phyloP scores from a whole-genome alignment of 2,329 filamentous ascomycete species.

The Aspergillus tubingensis region DNA sequence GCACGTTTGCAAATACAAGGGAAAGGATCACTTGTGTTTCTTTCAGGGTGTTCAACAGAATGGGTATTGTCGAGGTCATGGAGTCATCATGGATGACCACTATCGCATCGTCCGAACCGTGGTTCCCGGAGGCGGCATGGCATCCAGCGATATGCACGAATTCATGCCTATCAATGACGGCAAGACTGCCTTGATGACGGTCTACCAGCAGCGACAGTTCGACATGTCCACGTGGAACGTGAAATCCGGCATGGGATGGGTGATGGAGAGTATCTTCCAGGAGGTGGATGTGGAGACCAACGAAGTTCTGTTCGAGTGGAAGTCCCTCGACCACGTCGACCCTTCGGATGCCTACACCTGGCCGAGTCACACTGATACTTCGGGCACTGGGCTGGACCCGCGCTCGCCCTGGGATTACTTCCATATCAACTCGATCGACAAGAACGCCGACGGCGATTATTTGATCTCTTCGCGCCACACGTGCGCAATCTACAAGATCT shows the following conservation, averaged over 20 bases:
- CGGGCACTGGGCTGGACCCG: conserved; percentile 51
- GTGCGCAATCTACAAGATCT: conserved; percentile 45
- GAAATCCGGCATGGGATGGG: conserved; percentile 50
- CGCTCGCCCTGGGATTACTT: conserved; percentile 50
- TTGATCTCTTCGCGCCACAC: conserved; percentile 46
- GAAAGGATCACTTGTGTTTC: conserved; percentile 53
- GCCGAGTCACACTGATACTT: conserved; percentile 47
- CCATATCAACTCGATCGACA: conserved; percentile 48
- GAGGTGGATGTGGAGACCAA: conserved; percentile 55
- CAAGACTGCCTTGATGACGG: conserved; percentile 42
- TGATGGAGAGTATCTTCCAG: conserved; percentile 56
- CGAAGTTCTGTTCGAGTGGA: conserved; percentile 53
- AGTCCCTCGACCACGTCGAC: conserved; percentile 53
- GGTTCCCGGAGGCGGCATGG: conserved; percentile 41
- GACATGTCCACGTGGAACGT: conserved; percentile 50
- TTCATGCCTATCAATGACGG: conserved; percentile 52
- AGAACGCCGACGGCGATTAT: conserved; percentile 44
- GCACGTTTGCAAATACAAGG: conserved; percentile 53
- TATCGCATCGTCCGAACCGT: conserved; percentile 54
- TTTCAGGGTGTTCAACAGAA: conserved; percentile 55
- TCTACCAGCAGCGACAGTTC: conserved; percentile 47
- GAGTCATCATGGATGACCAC: conserved; percentile 54
- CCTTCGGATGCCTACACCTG: conserved; percentile 51
- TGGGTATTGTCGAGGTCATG: conserved; percentile 55
- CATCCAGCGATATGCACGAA: conserved; percentile 56